These are phyloP conservation scores for Flaveria linearis DNA, from an alignment of 129 eudicot species.

Conservation along the genomic window DNA sequence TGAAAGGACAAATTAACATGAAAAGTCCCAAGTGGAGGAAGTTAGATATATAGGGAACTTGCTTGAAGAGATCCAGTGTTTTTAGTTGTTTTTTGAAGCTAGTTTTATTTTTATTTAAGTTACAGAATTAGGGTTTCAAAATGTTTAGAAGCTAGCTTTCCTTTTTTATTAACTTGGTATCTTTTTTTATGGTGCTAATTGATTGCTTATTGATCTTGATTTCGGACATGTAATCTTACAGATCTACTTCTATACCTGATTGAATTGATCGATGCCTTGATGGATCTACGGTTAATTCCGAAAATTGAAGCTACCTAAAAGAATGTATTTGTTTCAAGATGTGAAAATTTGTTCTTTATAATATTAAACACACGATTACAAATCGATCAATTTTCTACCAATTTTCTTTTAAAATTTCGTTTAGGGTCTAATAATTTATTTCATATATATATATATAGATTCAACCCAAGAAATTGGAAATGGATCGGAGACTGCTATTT, in stretches of 20 bases:
- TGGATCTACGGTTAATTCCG: too few relatives aligned
- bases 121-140: constrained; percentile 23
- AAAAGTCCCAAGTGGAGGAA: too few relatives aligned
- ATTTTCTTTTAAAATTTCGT: neutral
- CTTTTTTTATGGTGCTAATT: too few relatives aligned
- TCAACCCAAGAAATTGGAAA: too few relatives aligned
- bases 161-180: too few relatives aligned
- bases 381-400: neutral
- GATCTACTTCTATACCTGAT: too few relatives aligned
- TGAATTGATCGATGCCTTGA: too few relatives aligned
- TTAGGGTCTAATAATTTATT: neutral
- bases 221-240: neutral
- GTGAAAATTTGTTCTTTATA: neutral
- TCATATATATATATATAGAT: too few relatives aligned
- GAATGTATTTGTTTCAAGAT: neutral
- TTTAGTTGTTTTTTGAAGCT: neutral
- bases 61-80: constrained; percentile 4
- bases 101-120: neutral
- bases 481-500: too few relatives aligned
- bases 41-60: neutral
- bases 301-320: too few relatives aligned
- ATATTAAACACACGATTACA: too few relatives aligned
- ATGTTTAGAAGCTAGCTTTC: neutral
- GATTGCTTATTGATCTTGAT: neutral
- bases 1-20: too few relatives aligned